Conservation (phyloP, 2,329 filamentous ascomycete genomes). For the Aureobasidium zeae region DNA sequence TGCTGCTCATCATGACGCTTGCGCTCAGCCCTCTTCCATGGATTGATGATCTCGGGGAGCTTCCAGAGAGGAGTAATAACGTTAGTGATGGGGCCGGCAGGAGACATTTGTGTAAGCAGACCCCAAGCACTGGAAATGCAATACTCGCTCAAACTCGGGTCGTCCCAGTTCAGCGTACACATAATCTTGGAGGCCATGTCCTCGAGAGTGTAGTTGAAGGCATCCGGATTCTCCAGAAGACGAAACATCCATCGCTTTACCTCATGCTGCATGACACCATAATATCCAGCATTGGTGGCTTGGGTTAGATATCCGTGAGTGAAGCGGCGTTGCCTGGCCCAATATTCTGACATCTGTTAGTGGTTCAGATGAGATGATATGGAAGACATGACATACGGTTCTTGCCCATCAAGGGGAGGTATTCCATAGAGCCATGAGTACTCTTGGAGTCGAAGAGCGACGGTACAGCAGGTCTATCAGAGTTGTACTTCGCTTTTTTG, state of each 20-base stretch:
- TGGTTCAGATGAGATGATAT: not conserved
- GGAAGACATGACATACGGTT: constrained; percentile 37
- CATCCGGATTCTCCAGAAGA: constrained; percentile 42
- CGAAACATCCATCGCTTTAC: constrained; percentile 45
- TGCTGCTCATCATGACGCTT: constrained; percentile 47
- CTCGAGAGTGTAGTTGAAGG: constrained; percentile 43
- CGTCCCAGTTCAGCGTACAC: constrained; percentile 47
- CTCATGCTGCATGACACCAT: constrained; percentile 44
- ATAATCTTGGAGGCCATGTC: constrained; percentile 52
- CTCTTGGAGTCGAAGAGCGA: constrained; percentile 48
- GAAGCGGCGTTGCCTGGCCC: constrained; percentile 46
- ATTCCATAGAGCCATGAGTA: constrained; percentile 47
- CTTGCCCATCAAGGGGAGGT: constrained; percentile 47
- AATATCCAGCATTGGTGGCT: constrained; percentile 36
- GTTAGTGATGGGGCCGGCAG: constrained; percentile 50
- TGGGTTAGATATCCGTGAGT: constrained; percentile 44
- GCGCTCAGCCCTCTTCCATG: constrained; percentile 45
- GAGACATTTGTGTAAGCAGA: constrained; percentile 49
- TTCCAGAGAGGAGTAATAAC: constrained; percentile 48
- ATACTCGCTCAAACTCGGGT: constrained; percentile 40
- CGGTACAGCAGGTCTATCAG: constrained; percentile 42
- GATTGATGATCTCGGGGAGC: constrained; percentile 41
- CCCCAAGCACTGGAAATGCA: constrained; percentile 47
- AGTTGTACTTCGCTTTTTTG: constrained; percentile 44
- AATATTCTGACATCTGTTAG: constrained; percentile 36